Percentiles rank a stretch among this genome's conserved stretches.
Evolutionary conservation across 352 stramenopile genomes (phyloP).

Genomic region (Saprolegnia diclina): DNA sequence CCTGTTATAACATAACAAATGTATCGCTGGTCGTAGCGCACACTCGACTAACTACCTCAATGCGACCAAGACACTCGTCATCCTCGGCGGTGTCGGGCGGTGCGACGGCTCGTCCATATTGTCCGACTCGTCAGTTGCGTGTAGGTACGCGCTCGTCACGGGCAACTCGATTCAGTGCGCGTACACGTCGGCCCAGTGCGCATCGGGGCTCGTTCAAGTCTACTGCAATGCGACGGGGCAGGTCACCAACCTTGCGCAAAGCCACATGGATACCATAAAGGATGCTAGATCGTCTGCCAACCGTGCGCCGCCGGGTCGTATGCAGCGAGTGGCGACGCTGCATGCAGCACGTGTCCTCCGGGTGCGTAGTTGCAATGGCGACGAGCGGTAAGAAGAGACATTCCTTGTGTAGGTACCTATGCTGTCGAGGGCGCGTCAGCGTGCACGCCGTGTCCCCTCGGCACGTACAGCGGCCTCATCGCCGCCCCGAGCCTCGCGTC

Average conservation of each 20-base stretch:
- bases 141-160: conserved; percentile 15
- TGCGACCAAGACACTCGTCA: not conserved
- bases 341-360: conserved; percentile 5
- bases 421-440: not conserved
- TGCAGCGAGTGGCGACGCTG: not conserved
- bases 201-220: not conserved
- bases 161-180: conserved; percentile 10
- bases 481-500: conserved; percentile 6
- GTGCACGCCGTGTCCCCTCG: conserved; percentile 15
- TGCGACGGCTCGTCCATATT: not conserved
- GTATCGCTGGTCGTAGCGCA: not conserved
- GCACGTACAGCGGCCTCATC: conserved; percentile 5
- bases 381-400: not conserved
- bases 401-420: conserved; percentile 25
- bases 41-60: conserved; percentile 10
- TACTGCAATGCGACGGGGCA: conserved; percentile 21
- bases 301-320: conserved; percentile 21
- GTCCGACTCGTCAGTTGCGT: no score
- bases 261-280: no score
- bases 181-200: conserved; percentile 12
- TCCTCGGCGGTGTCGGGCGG: conserved; percentile 21
- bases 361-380: not conserved
- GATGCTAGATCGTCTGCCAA: conserved; percentile 24
- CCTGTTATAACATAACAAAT: no score
- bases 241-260: not conserved